Base-by-base conservation (phyloP, 2,329 filamentous ascomycete genomes). In the Fusarium solani-melongenae region DNA sequence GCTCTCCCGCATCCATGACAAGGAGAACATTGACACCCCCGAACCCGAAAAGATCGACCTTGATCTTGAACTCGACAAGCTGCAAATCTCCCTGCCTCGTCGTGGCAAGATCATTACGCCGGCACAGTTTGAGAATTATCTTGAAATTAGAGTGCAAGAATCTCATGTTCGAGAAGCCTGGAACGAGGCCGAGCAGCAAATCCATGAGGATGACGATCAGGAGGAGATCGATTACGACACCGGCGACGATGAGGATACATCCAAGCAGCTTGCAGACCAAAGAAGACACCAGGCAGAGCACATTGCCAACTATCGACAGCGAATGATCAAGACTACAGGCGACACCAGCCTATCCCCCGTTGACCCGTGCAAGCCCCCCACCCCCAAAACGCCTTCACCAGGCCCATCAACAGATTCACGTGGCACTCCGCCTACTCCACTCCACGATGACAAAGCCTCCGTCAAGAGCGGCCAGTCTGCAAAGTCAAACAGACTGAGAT, bases 251-350 rank as follows among this genome's bases (percentile, higher is more conserved):
- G 49, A 24, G n/a, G 61, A 64, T 14, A 27, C n/a, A 20, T 36
- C 61, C 20, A 64, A 34, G 36, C 22, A 36, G 22, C 51, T 57
- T 49, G 22, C 29, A 27, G 22, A 56, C 9, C 49, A 56, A n/a
- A 39, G 61, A 36, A 57, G n/a, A 46, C 34, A 57, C 9, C 61
- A 64, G 20, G 61, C 46, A 12, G 51, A 53, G 17, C 61, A 64
- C 20, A 33, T 64, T 12, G 36, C 39, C 38, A 55, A 41, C 17
- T 64, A 64, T n/a, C 61, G 61, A 20, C 36, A 44, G 12, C 61
- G 33, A 34, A 64, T 41, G 51, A 64, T 57, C 38, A 64, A 64
- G 29, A 64, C 61, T 11, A 46, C 36, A 29, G 51, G 34, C 7
- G 49, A 14, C 7, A n/a, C 61, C 3, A 20, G n/a, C 10, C 11